A percentile compares a stretch with the other conserved stretches of the same genome.
Conservation (phyloP, 1,284 basidiomycete genomes). For the Cutaneotrichosporon sp. region DNA sequence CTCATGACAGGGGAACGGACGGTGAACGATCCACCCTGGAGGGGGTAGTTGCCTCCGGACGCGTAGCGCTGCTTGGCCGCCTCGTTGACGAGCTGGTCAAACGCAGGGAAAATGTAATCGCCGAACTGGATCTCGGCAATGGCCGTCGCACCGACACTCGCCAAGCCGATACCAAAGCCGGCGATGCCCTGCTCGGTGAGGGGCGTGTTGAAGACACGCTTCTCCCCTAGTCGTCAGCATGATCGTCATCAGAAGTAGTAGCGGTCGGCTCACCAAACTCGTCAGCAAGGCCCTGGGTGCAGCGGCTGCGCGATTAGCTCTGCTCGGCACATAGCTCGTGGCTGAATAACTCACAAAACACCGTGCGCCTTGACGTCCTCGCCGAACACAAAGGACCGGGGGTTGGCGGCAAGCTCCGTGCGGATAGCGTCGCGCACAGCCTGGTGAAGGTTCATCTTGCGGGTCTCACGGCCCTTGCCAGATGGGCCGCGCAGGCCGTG, state of each 20-base stretch:
- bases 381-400: conserved; percentile 86
- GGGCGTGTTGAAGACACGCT: conserved; percentile 94
- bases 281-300: conserved; percentile 77
- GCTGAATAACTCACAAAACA: conserved; percentile 85
- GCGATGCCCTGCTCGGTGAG: conserved; percentile 93
- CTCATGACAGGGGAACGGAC: conserved; percentile 86
- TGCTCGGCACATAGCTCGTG: no score
- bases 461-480: conserved; percentile 75
- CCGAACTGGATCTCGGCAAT: conserved; percentile 84
- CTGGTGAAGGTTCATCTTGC: conserved; percentile 89
- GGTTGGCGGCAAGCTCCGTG: conserved; percentile 78
- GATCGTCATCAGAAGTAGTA: background rate
- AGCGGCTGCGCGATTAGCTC: conserved; percentile 19
- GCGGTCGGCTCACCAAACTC: conserved; percentile 69
- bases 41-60: conserved; percentile 72
- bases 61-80: conserved; percentile 91
- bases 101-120: conserved; percentile 75
- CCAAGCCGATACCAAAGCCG: conserved; percentile 89
- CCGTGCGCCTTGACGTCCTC: conserved; percentile 91
- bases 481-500: conserved; percentile 57
- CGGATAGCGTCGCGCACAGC: conserved; percentile 85
- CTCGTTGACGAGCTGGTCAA: conserved; percentile 95
- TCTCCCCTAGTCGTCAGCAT: conserved; percentile 62
- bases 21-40: conserved; percentile 73
- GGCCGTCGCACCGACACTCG: conserved; percentile 89